A percentile compares a stretch with the other conserved stretches of the same genome.
phyloP scores from a whole-genome alignment of 2,329 filamentous ascomycete species.

The Aspergillus ruber region DNA sequence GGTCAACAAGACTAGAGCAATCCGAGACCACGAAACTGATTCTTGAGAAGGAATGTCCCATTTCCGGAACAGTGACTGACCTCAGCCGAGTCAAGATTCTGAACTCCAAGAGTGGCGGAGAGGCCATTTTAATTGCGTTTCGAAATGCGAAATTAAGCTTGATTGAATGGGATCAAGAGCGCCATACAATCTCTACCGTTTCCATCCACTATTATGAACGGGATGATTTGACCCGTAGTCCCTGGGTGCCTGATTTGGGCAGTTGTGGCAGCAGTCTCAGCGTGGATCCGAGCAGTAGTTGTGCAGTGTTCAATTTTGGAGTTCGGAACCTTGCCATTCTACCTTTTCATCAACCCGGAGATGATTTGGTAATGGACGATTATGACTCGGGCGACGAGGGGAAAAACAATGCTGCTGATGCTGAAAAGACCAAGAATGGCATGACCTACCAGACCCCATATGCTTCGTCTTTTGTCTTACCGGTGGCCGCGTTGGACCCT shows the following conservation, averaged over 20 bases:
- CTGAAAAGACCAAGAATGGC: conserved; percentile 30
- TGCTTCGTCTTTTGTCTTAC: conserved; percentile 85
- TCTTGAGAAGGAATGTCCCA: conserved; percentile 73
- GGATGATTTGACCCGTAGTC: conserved; percentile 75
- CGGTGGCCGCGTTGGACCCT: conserved; percentile 81
- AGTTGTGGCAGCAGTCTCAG: conserved; percentile 75
- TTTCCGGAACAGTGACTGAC: conserved; percentile 79
- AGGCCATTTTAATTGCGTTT: conserved; percentile 75
- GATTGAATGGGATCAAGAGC: conserved; percentile 85
- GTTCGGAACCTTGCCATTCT: conserved; percentile 83
- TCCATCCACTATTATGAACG: conserved; percentile 98
- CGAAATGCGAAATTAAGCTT: conserved; percentile 89
- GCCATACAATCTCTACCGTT: conserved; percentile 71
- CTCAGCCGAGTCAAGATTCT: conserved; percentile 69
- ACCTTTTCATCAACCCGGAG: conserved; percentile 78
- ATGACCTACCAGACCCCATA: conserved; percentile 59
- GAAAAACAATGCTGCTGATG: conserved; percentile 39
- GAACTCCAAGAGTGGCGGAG: conserved; percentile 70
- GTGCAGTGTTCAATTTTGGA: conserved; percentile 90
- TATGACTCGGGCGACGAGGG: conserved; percentile 79
- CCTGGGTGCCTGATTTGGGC: conserved; percentile 71
- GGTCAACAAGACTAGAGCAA: conserved; percentile 57
- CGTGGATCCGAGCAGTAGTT: conserved; percentile 85
- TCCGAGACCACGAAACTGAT: conserved; percentile 69
- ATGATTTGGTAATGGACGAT: conserved; percentile 86